phyloP scores from a whole-genome alignment of 2,329 filamentous ascomycete genomes.

The Rutstroemia sp. region DNA sequence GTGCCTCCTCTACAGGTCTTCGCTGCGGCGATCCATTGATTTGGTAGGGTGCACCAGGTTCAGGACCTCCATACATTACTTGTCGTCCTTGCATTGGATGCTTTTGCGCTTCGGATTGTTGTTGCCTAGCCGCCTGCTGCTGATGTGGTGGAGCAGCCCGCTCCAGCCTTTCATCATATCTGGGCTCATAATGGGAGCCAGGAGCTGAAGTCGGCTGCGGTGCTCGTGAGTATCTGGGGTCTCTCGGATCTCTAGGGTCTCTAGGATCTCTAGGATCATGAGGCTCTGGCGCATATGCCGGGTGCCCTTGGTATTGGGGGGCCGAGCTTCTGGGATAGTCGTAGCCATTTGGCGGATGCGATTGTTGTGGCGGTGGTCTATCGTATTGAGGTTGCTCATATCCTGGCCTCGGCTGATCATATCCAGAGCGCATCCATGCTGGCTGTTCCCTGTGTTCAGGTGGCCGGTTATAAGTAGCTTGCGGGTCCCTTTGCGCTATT shows the following conservation, averaged over 20 bases:
- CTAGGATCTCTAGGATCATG: slow-evolving; percentile 10
- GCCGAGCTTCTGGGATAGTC: slow-evolving; percentile 22
- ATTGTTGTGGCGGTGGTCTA: slow-evolving; percentile 11
- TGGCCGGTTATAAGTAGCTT: slow-evolving; percentile 19
- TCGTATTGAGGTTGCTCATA: slow-evolving; percentile 14
- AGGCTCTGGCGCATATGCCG: slow-evolving; percentile 20
- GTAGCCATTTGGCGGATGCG: slow-evolving; percentile 15
- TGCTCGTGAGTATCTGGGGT: slow-evolving; percentile 27
- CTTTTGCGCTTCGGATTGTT: slow-evolving; percentile 31
- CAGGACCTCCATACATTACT: slow-evolving; percentile 31
- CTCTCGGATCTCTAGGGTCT: too few species aligned
- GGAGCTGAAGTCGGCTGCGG: slow-evolving; percentile 28
- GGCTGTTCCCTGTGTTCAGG: slow-evolving; percentile 24
- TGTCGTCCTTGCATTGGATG: slow-evolving; percentile 27
- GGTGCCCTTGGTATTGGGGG: slow-evolving; percentile 21
- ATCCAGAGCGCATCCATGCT: slow-evolving; percentile 24
- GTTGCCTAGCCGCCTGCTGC: slow-evolving; percentile 29
- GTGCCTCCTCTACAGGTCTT: slow-evolving; percentile 39
- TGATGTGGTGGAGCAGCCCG: slow-evolving; percentile 31
- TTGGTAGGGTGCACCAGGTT: slow-evolving; percentile 26
- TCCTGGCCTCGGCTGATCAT: slow-evolving; percentile 16
- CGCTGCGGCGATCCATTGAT: slow-evolving; percentile 39
- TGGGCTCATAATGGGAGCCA: slow-evolving; percentile 28
- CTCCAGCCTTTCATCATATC: slow-evolving; percentile 26
- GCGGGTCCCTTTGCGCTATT: slow-evolving; percentile 20